Base-by-base conservation (phyloP, 352 stramenopile species). In the Phytophthora ramorum region DNA sequence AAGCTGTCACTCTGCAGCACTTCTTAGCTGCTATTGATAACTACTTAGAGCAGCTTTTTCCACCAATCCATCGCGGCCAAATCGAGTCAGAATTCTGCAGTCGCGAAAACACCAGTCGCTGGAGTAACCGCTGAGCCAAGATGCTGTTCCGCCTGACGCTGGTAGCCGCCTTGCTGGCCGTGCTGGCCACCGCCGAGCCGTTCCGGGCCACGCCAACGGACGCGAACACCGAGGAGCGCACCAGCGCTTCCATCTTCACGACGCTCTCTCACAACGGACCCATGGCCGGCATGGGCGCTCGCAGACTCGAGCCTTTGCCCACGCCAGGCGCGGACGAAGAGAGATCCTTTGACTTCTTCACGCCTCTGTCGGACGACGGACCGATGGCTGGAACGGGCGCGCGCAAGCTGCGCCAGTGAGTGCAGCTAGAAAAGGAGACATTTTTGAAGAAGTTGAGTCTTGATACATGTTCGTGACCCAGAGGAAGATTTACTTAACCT, bases 271-370 rank as follows among this genome's bases (percentile, higher is more conserved):
- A 74, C 62, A 43, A 50, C 40, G 58, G 69, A 24, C 69, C 73
- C 24, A 78, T 74, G 70, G 54, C 38, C 30, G 69, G 63, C 20
- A 56, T 73, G 54, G 63, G 46, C 34, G 9, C 20, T 0, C 48
- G 48, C 12, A 32, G 32, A 20, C 34, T 30, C 12, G 24, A 28
- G n/a, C 16, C 40, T 30, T 40, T 32, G 14, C 38, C 24, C 13
- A 51, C 45, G 7, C 9, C 19, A 7, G 44, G 32, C 22, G 8
- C 19, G 7, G 16, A 34, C 13, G 63, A 78, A 50, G 66, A 76
- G 35, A 66, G 61, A 12, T 68, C 65, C 57, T 63, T 55, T 19
- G 43, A 63, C 19, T 75, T 76, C 49, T 84, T 73, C 69, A 84
- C 64, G 38, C 65, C 52, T 37, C 64, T 81, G 37, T 67, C 58